These are phyloP conservation scores for Blumeriella jaapii DNA, from an alignment of 2,329 filamentous ascomycete species.

Conservation along the genomic window DNA sequence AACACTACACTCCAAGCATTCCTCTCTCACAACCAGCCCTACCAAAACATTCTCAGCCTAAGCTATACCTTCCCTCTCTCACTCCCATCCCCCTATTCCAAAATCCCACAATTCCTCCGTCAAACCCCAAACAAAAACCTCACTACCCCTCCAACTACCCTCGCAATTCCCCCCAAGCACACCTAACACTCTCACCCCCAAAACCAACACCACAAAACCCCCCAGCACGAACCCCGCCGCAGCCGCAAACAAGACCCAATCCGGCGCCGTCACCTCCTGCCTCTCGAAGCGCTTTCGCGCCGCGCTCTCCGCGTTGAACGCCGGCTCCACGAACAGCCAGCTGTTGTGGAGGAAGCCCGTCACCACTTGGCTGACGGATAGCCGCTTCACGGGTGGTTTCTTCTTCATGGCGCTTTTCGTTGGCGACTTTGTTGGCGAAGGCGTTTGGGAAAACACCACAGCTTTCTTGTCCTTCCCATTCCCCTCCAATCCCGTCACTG, in stretches of 20 bases:
- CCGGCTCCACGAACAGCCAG: constrained; percentile 27
- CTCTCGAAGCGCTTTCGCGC: constrained; percentile 15
- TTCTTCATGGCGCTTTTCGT: background rate
- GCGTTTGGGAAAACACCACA: no score
- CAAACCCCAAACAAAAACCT: no score
- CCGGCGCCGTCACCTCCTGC: constrained; percentile 20
- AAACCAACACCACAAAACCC: constrained; percentile 15
- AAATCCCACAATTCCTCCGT: no score
- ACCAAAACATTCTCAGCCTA: no score
- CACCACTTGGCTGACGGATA: constrained; percentile 7
- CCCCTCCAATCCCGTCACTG: background rate
- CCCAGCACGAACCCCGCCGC: constrained; percentile 24
- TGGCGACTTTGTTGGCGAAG: no score
- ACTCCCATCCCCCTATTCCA: no score
- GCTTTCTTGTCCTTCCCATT: background rate
- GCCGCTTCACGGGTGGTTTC: constrained; percentile 1
- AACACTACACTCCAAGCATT: no score
- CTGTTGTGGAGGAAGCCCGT: constrained; percentile 21
- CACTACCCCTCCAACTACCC: no score
- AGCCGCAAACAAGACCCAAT: constrained; percentile 22
- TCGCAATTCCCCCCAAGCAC: constrained; percentile 2
- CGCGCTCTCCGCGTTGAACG: constrained; percentile 28
- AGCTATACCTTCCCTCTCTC: no score
- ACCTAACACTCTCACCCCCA: constrained; percentile 6
- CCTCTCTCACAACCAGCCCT: no score